These are phyloP conservation scores for Plasmodium inui DNA, from an alignment of 169 alveolate species.

Conservation along the genomic window DNA sequence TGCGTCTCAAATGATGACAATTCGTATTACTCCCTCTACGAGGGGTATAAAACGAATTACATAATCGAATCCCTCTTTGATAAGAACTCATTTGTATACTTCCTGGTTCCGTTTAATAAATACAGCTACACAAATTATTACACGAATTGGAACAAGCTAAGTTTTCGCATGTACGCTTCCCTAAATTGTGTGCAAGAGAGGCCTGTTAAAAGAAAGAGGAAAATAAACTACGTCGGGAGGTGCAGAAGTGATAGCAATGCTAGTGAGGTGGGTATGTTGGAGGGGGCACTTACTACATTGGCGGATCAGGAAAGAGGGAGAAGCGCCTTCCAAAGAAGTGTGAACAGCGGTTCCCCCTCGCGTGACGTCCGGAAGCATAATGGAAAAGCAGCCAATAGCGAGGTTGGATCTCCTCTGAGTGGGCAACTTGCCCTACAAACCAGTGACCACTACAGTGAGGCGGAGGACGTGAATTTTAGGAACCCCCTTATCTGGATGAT, in stretches of 20 bases:
- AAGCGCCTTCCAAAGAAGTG: neutral
- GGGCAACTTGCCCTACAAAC: neutral
- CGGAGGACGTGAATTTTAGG: conserved; percentile 22
- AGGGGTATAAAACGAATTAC: conserved; percentile 72
- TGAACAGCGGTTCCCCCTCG: neutral
- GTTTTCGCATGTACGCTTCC: conserved; percentile 70
- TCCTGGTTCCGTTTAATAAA: conserved; percentile 66
- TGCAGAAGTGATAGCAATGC: neutral
- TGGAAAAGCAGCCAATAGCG: neutral
- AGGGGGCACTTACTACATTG: neutral
- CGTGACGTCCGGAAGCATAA: neutral
- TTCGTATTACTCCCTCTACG: conserved; percentile 38
- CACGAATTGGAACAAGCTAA: conserved; percentile 67
- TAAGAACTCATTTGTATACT: conserved; percentile 62
- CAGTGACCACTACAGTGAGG: neutral
- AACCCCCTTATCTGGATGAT: conserved; percentile 45
- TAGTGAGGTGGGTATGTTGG: neutral
- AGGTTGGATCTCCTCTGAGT: neutral
- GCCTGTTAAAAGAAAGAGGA: conserved; percentile 20
- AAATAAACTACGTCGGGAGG: neutral
- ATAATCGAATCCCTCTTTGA: conserved; percentile 72
- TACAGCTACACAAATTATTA: conserved; percentile 69
- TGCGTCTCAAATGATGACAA: conserved; percentile 27
- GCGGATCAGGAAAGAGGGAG: neutral
- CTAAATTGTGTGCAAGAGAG: conserved; percentile 12